Evolutionary conservation across 1,139 yeast species (phyloP).

Genomic region (Taphrina confusa): DNA sequence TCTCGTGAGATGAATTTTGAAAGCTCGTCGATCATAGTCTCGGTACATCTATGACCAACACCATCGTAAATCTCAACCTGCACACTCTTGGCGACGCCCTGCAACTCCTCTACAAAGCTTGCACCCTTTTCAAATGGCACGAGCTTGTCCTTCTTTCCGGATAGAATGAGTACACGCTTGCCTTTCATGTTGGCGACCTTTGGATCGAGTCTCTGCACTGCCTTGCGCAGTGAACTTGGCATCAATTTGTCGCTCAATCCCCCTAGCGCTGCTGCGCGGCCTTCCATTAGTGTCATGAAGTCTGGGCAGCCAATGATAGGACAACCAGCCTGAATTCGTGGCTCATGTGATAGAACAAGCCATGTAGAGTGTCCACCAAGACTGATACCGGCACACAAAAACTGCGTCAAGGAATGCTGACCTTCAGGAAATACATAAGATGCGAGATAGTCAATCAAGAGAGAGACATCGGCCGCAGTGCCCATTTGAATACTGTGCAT

Average conservation of each 20-base stretch:
- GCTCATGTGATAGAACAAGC: slow-evolving; percentile 40
- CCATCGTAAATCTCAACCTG: slow-evolving; percentile 18
- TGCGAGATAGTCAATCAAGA: slow-evolving; percentile 56
- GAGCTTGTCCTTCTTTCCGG: slow-evolving; percentile 40
- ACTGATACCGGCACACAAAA: slow-evolving; percentile 58
- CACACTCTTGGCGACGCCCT: slow-evolving; percentile 5
- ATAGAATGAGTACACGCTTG: slow-evolving; percentile 39
- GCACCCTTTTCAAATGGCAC: slow-evolving; percentile 38
- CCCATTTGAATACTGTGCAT: slow-evolving; percentile 54
- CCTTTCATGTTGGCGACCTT: slow-evolving; percentile 33
- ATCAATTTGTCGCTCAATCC: slow-evolving; percentile 26
- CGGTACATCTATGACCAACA: slow-evolving; percentile 29
- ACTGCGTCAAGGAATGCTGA: slow-evolving; percentile 39
- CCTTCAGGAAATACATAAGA: slow-evolving; percentile 49
- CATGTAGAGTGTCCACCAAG: slow-evolving; percentile 64
- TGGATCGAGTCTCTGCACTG: slow-evolving; percentile 35
- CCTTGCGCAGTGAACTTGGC: slow-evolving; percentile 36
- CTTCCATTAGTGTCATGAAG: slow-evolving; percentile 37
- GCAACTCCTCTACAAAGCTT: slow-evolving; percentile 7
- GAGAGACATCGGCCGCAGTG: slow-evolving; percentile 54
- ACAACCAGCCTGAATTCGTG: slow-evolving; percentile 37
- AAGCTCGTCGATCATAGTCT: slow-evolving; percentile 19
- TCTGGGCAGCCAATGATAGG: slow-evolving; percentile 41
- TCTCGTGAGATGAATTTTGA: slow-evolving; percentile 12
- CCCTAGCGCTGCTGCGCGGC: slow-evolving; percentile 35